Evolutionary conservation across 1,139 yeast genomes (phyloP), one percentile per base, ranked within the genome.

Genomic region (Kodamaea derodonti): DNA sequence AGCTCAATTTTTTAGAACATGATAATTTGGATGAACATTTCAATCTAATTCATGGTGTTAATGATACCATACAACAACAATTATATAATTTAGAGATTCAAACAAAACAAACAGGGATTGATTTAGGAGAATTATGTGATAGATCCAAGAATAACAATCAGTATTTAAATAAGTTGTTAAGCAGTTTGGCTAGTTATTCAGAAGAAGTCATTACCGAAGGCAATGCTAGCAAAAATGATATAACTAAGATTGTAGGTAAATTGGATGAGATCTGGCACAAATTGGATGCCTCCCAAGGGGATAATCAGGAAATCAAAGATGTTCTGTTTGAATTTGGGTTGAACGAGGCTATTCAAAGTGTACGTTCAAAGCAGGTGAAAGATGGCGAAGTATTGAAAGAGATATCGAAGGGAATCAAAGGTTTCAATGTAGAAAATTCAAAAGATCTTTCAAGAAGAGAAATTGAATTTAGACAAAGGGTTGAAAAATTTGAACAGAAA

Each of bases 111-210:
- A 62, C 56, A 11, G 40, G 54, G 29, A 45, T 59, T 4, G 74
- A 68, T 42, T 48, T 68, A 36, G 61, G 54, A 2, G 69, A 67
- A 40, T 52, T 68, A 32, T 58, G 55, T 14, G 70, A 65, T 30
- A 45, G 73, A 29, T 69, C 63, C 62, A 67, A 62, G 43, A 66
- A 62, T 42, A 68, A 68, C 43, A 67, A 68, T 47, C 62, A 56
- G 37, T 50, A 62, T 41, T 58, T 68, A 48, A 64, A 57, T 39
- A 58, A 56, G 40, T 48, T 68, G 27, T 54, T 68, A 14, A 54
- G 38, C 17, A 60, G 59, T 32, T 54, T 65, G 16, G 60, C 66
- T 15, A 49, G 50, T 15, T 61, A 64, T 46, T 56, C 67, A 3
- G 51, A 54, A 20, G 68, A 63, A 30, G 65, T 63, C 3, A 50